phyloP scores from a whole-genome alignment of 73 alveolate species.

The Tetrahymena thermophila region DNA sequence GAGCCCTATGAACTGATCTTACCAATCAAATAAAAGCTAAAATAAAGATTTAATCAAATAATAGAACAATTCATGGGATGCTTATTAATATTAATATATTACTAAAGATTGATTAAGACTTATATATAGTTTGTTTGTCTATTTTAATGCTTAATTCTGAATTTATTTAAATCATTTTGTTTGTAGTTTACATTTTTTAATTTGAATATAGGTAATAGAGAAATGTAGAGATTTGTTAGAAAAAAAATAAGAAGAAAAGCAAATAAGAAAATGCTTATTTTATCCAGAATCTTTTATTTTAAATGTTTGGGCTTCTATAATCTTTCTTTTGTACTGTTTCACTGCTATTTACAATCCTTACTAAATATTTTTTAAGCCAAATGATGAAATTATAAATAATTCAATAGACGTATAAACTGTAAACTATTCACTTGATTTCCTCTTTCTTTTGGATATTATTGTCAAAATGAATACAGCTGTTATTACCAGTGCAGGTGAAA shows the following conservation, averaged over 20 bases:
- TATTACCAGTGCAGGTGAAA: conserved; percentile 58
- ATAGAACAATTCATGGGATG: no score
- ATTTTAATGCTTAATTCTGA: not conserved
- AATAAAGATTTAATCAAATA: no score
- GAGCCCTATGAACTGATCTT: no score
- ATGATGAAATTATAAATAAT: not conserved
- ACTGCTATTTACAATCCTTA: not conserved
- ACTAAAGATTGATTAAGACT: no score
- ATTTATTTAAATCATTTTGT: not conserved
- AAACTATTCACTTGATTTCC: conserved; percentile 25
- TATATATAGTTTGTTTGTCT: no score
- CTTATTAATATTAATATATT: no score
- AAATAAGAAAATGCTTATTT: not conserved
- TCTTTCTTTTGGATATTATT: conserved; percentile 64
- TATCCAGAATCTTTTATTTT: not conserved
- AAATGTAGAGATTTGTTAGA: not conserved
- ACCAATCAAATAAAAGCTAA: no score
- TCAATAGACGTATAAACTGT: not conserved
- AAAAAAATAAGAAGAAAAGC: not conserved
- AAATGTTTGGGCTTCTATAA: not conserved
- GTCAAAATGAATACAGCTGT: conserved; percentile 62
- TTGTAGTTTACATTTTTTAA: not conserved
- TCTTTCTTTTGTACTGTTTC: not conserved
- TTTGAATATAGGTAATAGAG: not conserved
- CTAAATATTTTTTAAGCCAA: not conserved